Base-by-base conservation (phyloP, 2,329 filamentous ascomycete genomes). In the Penicillium olsonii region DNA sequence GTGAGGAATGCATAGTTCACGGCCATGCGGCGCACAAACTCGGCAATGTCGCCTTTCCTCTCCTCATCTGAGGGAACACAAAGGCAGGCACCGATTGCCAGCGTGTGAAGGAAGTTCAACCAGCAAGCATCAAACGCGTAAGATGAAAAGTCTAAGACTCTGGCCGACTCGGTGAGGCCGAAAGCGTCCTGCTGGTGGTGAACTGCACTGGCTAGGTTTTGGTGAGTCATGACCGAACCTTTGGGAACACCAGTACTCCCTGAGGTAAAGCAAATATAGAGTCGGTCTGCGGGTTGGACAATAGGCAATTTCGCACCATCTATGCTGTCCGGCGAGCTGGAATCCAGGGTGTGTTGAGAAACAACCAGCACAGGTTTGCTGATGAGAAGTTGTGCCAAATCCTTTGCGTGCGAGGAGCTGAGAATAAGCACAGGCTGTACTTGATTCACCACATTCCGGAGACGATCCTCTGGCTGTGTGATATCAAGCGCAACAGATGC, bases 1-100 rank as follows among this genome's bases (percentile, higher is more conserved):
- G 46, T 49, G 15, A 49, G 22, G 26, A 40, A 39, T 12, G 40
- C 19, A 12, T 24, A 34, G 18, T 39, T 49, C 20, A 42, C 45
- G 10, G 15, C 17, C 11, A 38, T 11, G 11, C 11, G 24, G 9
- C 27, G 19, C 11, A 48, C 38, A 20, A 11, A 42, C 3, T 31
- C 39, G 4, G 33, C 17, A 10, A 48, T 31, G 24, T 38, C 41
- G n/a, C 31, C 18, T n/a, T 44, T 19, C 14, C 40, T 15, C 24
- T 44, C 34, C 17, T 44, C 33, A 12, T 44, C n/a, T 26, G 39
- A 35, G 15, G 46, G 45, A 6, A 48, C 35, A 15, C 31, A 33
- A 39, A 40, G 17, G 15, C 40, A 44, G 22, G 40, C 46, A 12
- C 46, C 45, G 1, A 24, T 14, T 42, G 19, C 29, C 12, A 31